phyloP scores from a whole-genome alignment of 1,284 basidiomycete genomes.

The Cutaneotrichosporon sp. region DNA sequence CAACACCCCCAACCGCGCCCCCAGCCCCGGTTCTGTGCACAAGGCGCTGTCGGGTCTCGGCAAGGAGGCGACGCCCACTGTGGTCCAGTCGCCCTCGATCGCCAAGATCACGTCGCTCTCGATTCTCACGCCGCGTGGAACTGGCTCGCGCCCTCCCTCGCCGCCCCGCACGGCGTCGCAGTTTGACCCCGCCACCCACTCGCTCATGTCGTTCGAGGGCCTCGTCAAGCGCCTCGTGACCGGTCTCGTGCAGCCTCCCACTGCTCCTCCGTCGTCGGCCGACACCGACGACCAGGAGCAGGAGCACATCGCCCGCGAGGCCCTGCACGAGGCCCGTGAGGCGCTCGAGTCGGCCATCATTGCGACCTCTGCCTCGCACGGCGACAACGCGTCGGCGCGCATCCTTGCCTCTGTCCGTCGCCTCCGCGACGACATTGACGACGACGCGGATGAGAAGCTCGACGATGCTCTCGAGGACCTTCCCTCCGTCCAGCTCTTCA shows the following conservation, averaged over 20 bases:
- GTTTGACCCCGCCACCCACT: slow-evolving; percentile 44
- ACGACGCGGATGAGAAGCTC: slow-evolving; percentile 43
- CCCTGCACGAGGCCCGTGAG: slow-evolving; percentile 53
- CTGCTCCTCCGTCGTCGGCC: slow-evolving; percentile 30
- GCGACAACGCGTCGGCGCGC: slow-evolving; percentile 26
- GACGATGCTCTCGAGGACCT: slow-evolving; percentile 55
- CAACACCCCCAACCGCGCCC: slow-evolving; percentile 31
- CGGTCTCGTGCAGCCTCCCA: slow-evolving; percentile 49
- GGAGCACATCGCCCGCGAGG: slow-evolving; percentile 54
- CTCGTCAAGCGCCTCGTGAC: slow-evolving; percentile 50
- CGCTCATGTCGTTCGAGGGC: slow-evolving; percentile 50
- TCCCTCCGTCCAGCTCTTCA: slow-evolving; percentile 50
- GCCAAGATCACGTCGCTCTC: slow-evolving; percentile 44
- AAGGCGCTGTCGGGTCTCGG: slow-evolving; percentile 44
- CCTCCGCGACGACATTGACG: slow-evolving; percentile 49
- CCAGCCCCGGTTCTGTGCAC: slow-evolving; percentile 44
- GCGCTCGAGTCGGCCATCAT: slow-evolving; percentile 50
- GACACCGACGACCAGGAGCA: slow-evolving; percentile 37
- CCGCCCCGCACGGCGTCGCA: slow-evolving; percentile 37
- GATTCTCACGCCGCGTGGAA: slow-evolving; percentile 41
- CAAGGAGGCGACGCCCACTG: slow-evolving; percentile 35
- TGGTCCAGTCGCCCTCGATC: slow-evolving; percentile 34
- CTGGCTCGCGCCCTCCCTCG: slow-evolving; percentile 47
- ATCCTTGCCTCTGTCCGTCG: slow-evolving; percentile 33
- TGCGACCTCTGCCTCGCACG: slow-evolving; percentile 43